phyloP scores from a whole-genome alignment of 129 eudicot genomes.

The Artemisia tridentata region DNA sequence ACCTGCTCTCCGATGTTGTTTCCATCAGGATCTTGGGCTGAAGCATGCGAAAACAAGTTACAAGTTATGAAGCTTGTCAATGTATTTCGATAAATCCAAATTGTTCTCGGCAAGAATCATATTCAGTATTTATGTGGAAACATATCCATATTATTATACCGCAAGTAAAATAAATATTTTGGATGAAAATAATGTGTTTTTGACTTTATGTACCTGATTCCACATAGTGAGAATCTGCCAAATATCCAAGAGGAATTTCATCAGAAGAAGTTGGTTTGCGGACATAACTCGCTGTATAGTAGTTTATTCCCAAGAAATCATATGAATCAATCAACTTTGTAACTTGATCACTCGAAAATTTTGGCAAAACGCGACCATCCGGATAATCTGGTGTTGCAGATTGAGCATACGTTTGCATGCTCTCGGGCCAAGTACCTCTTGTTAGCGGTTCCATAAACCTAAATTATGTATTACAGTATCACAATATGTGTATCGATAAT shows the following conservation, averaged over 20 bases:
- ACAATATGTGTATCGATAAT: neutral
- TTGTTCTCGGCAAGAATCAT: too few species aligned
- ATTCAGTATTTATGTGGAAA: too few species aligned
- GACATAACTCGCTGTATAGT: conserved; percentile 35
- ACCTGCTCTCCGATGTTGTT: conserved; percentile 29
- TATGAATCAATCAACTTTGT: conserved; percentile 23
- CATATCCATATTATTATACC: too few species aligned
- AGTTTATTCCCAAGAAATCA: conserved; percentile 47
- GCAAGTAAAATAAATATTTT: neutral
- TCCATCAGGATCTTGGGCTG: conserved; percentile 19
- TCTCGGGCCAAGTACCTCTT: conserved; percentile 29
- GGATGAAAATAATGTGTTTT: too few species aligned
- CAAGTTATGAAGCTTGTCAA: neutral
- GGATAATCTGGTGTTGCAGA: conserved; percentile 18
- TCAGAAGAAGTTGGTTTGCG: conserved; percentile 13
- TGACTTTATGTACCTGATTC: neutral
- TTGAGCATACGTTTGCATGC: conserved; percentile 1
- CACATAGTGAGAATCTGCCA: neutral
- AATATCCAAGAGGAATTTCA: conserved; percentile 17
- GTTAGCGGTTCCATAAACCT: conserved; percentile 49
- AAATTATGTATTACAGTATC: neutral
- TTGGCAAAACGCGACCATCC: conserved; percentile 29
- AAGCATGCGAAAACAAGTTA: neutral
- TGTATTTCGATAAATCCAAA: too few species aligned
- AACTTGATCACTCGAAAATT: conserved; percentile 26